Percentiles rank a stretch among this genome's conserved stretches.
Evolutionary conservation across 306 rosid species (phyloP).

Genomic region (Vigna hirtella): DNA sequence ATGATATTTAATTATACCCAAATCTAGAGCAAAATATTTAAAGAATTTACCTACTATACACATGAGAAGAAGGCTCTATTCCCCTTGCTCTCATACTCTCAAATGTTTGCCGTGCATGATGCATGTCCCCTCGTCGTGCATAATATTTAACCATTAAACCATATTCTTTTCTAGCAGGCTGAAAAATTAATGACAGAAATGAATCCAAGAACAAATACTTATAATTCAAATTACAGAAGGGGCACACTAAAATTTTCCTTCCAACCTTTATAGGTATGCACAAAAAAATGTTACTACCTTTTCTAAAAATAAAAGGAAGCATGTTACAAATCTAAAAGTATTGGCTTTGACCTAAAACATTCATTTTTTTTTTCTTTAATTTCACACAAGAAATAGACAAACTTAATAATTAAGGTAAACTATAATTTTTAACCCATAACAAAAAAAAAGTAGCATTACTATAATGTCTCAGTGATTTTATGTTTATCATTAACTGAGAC

Average conservation of each 20-base stretch:
- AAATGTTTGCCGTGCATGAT: constrained; percentile 90
- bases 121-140: constrained; percentile 96
- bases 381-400: neutral
- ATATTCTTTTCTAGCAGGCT: constrained; percentile 97
- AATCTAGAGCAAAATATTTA: constrained; percentile 25
- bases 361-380: neutral
- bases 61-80: constrained; percentile 91
- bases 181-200: constrained; percentile 45
- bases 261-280: constrained; percentile 8
- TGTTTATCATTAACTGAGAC: constrained; percentile 13
- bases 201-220: constrained; percentile 37
- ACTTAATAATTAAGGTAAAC: neutral
- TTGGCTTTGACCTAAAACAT: neutral
- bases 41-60: constrained; percentile 77
- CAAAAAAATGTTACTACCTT: neutral
- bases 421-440: neutral
- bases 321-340: neutral
- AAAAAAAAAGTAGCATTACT: constrained; percentile 1
- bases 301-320: constrained; percentile 13
- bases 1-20: constrained; percentile 11
- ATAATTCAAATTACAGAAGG: constrained; percentile 5
- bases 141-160: constrained; percentile 92
- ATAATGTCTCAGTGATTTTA: constrained; percentile 3
- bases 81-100: constrained; percentile 98
- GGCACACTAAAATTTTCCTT: constrained; percentile 10